Evolutionary conservation across 1,139 yeast species (phyloP), one percentile per base, ranked within the genome.

Genomic region (Saccharomycopsis phalli): DNA sequence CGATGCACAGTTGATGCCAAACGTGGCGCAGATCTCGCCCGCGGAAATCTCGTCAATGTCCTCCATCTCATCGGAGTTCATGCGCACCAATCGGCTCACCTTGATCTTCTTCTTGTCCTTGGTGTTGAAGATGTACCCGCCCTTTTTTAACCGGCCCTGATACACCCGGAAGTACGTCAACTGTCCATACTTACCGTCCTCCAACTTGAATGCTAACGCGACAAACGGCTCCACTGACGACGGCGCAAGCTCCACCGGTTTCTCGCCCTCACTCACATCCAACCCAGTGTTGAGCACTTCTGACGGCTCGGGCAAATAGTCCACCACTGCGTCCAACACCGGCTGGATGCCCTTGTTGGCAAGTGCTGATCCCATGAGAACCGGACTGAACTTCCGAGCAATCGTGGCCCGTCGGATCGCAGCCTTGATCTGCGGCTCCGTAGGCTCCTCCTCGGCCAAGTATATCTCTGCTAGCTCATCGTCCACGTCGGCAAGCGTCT

Each of bases 51-150:
- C 96, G 41, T 80, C 84, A 39, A 87, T 93, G 60, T 91, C 99
- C 66, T 88, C 96, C 96, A 88, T 86, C 61, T 91, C 98, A 50
- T 88, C 86, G 37, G 97, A 86, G 66, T 93, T 98, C 98, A 91
- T 93, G 66, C 97, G 81, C 41, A 88, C 98, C 55, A 91, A 71
- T 59, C 98, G 75, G n/a, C 97, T 74, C 41, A 91, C 84, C 67
- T 93, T 91, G 49, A 88, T 86, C 62, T 81, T 83, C 68, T 93
- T 91, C 47, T 95, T 96, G 29, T 93, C 74, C 62, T 91, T 87
- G 51, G 84, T 81, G 59, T 93, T 94, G 49, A 80, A 76, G 64
- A 91, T 83, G 65, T 79, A 82, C 53, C 79, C 69, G 51, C 98
- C 98, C 62, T 88, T 91, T 65, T 77, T 83, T 61, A 91, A 69